Evolutionary conservation across 768 basidiomycete genomes (phyloP).

Genomic region (Favolaschia claudopus): DNA sequence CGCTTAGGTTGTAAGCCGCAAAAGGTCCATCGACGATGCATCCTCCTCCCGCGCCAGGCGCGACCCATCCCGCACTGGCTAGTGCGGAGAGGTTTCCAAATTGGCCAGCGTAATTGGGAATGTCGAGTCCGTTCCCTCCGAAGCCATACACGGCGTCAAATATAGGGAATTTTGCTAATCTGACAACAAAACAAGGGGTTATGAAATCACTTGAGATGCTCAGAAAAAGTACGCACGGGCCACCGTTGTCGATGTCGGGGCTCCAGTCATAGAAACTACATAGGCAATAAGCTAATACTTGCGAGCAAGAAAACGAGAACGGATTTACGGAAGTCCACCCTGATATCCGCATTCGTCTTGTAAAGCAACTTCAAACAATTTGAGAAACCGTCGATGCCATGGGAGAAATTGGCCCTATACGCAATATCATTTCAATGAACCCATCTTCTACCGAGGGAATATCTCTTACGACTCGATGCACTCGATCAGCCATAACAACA

Average conservation of each 20-base stretch:
- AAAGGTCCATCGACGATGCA: constrained; percentile 45
- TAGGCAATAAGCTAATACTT: background rate
- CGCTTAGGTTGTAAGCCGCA: constrained; percentile 37
- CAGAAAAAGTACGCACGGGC: constrained; percentile 26
- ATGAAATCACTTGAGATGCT: background rate
- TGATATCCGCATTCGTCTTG: constrained; percentile 44
- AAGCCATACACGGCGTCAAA: constrained; percentile 47
- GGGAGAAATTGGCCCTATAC: constrained; percentile 45
- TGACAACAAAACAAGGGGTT: constrained; percentile 21
- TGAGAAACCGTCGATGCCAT: constrained; percentile 45
- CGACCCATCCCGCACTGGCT: constrained; percentile 15
- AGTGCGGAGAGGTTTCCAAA: constrained; percentile 17
- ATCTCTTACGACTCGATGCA: constrained; percentile 44
- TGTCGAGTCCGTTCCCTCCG: constrained; percentile 43
- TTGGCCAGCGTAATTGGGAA: constrained; percentile 31
- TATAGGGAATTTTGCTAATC: constrained; percentile 41
- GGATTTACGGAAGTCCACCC: constrained; percentile 44
- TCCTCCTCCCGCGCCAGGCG: constrained; percentile 25
- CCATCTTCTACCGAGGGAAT: background rate
- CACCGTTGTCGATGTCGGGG: constrained; percentile 37
- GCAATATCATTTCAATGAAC: background rate
- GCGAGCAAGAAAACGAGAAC: background rate
- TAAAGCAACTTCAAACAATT: constrained; percentile 41
- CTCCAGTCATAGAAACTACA: constrained; percentile 52
- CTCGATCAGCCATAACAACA: constrained; percentile 34